These are phyloP conservation scores for Torulaspora microellipsoides DNA, from an alignment of 805 yeast genomes.

Conservation along the genomic window DNA sequence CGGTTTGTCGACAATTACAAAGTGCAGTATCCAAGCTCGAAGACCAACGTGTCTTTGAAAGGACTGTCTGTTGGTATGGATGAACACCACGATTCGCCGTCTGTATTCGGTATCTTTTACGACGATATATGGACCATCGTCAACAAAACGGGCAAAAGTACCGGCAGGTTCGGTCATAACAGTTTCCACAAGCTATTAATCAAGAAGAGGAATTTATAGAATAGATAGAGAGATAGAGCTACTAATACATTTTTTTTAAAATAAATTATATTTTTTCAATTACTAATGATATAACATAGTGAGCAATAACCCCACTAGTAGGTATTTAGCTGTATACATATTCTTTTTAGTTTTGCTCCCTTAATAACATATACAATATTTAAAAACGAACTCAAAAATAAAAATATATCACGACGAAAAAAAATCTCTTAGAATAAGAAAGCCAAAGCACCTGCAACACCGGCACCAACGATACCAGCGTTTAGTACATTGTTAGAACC, in stretches of 20 bases:
- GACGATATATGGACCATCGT: constrained; percentile 26
- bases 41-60: constrained; percentile 29
- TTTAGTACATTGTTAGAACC: constrained; percentile 18
- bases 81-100: constrained; percentile 27
- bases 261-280: neutral
- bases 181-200: constrained; percentile 7
- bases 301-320: neutral
- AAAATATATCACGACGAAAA: neutral
- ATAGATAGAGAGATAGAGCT: neutral
- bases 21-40: constrained; percentile 29
- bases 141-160: constrained; percentile 5
- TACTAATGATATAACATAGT: neutral
- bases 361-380: constrained; percentile 1
- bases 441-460: constrained; percentile 31
- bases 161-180: constrained; percentile 9
- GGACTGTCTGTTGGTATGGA: constrained; percentile 23
- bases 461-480: constrained; percentile 28
- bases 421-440: constrained; percentile 18
- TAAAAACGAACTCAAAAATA: constrained; percentile 5
- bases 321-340: too few species aligned
- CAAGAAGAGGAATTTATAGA: neutral
- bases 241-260: too few species aligned
- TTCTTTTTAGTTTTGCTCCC: too few species aligned
- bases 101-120: constrained; percentile 33
- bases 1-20: constrained; percentile 27